Percentiles rank a stretch among this genome's conserved stretches.
Conservation (phyloP, 2,329 filamentous ascomycete species). For the Pestalotiopsis sp. region DNA sequence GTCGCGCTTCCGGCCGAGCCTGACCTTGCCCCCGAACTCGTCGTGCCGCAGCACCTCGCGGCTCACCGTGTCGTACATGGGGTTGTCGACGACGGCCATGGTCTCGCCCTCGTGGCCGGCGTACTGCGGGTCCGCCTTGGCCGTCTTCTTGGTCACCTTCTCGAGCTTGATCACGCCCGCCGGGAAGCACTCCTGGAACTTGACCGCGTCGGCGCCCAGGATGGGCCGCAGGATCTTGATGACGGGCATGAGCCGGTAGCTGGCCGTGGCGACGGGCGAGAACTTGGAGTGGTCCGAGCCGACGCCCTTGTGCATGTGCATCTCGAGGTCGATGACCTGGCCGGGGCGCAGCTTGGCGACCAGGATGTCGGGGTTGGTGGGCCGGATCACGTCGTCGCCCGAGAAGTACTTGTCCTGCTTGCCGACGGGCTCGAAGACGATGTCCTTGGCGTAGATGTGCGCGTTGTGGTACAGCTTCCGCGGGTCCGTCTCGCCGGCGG, state of each 20-base stretch:
- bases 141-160: conserved; percentile 69
- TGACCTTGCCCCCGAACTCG: conserved; percentile 95
- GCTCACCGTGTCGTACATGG: conserved; percentile 94
- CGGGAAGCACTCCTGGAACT: conserved; percentile 90
- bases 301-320: conserved; percentile 94
- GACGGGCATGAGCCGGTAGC: conserved; percentile 86
- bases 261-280: conserved; percentile 92
- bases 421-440: conserved; percentile 77
- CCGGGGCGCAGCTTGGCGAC: conserved; percentile 92
- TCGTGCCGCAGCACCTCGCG: conserved; percentile 88
- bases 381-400: conserved; percentile 68
- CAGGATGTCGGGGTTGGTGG: conserved; percentile 89
- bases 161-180: conserved; percentile 83
- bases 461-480: conserved; percentile 84
- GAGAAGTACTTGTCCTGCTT: conserved; percentile 71
- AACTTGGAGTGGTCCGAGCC: conserved; percentile 96
- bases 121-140: conserved; percentile 64
- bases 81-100: conserved; percentile 84
- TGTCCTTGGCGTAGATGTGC: conserved; percentile 77
- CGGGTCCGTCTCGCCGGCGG: conserved; percentile 76
- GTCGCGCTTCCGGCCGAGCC: conserved; percentile 84
- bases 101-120: conserved; percentile 76
- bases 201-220: conserved; percentile 80
- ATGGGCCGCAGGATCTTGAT: conserved; percentile 87
- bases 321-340: conserved; percentile 81